Evolutionary conservation across 1,284 basidiomycete species (phyloP), one percentile per base, ranked within the genome.

Genomic region (Boletus mariae): DNA sequence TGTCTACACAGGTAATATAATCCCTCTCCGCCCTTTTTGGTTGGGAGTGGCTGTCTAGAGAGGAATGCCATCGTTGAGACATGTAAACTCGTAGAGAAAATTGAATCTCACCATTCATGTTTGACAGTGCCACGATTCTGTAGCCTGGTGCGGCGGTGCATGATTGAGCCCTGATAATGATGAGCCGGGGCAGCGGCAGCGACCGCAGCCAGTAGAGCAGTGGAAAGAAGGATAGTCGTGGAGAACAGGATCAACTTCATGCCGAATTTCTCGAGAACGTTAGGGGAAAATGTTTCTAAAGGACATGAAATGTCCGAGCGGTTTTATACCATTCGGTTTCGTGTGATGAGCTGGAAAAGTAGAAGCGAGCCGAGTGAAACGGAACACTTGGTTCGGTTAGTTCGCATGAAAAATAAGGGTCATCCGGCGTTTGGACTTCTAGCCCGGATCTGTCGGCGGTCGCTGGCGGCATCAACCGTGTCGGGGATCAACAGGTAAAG

Each of bases 321-420:
- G 23, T 26, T 59, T 58, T 62, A 62, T 60, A 54, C 28, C 37
- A 1, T 25, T 29, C 15, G 29, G 23, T 25, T 13, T 34, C 32
- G 13, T 40, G 17, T 12, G 5, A 15, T 35, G 20, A 25, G 49
- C 51, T 17, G 25, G 32, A 51, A 57, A 49, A 45, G 31, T n/a
- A 31, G 35, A 42, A 44, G 37, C 34, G 15, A 13, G 11, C 26
- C 2, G 45, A 15, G 25, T 7, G 25, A 38, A 23, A 40, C 23
- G 37, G 41, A 31, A n/a, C 9, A 12, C 25, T 20, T 35, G 6
- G 38, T 45, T 48, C 42, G n/a, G 11, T 51, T 32, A 20, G 13
- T 32, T 23, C 17, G 17, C 43, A 13, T 35, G 10, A 20, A 9
- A 26, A 26, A 26, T 29, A 31, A 8, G 28, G 15, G 28, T 12